Evolutionary conservation across 2,329 filamentous ascomycete genomes (phyloP).

Genomic region (Microcyclospora pomicola): DNA sequence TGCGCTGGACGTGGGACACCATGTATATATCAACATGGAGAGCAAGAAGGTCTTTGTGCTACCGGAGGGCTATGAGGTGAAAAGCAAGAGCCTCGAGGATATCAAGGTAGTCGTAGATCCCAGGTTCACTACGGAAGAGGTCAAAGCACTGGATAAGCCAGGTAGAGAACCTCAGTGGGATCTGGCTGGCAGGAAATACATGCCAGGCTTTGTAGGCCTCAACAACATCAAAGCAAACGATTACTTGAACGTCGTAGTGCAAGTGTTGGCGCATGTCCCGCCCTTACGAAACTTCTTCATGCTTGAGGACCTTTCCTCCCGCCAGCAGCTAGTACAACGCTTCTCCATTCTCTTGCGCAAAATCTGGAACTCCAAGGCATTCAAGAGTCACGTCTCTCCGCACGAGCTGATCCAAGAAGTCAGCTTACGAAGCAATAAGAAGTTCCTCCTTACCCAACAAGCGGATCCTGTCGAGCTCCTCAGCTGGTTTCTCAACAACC

Average conservation of each 20-base stretch:
- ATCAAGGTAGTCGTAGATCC: conserved; percentile 98
- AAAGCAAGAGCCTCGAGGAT: conserved; percentile 85
- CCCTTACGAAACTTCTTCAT: conserved; percentile 87
- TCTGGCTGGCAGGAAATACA: conserved; percentile 69
- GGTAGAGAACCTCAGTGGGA: conserved; percentile 53
- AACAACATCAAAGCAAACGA: conserved; percentile 99
- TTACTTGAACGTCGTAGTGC: conserved; percentile 90
- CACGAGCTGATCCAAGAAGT: conserved; percentile 96
- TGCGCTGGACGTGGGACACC: conserved; percentile 84
- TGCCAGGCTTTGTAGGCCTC: conserved; percentile 92
- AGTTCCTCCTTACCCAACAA: conserved; percentile 78
- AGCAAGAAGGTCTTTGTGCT: conserved; percentile 83
- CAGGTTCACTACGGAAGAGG: conserved; percentile 65
- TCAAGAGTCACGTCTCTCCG: conserved; percentile 91
- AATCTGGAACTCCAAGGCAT: conserved; percentile 93
- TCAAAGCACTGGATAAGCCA: conserved; percentile 58
- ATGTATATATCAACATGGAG: conserved; percentile 97
- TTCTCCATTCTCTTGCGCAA: conserved; percentile 86
- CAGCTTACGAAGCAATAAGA: conserved; percentile 76
- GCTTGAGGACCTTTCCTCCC: conserved; percentile 62
- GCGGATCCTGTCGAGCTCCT: conserved; percentile 94
- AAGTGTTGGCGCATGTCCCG: conserved; percentile 77
- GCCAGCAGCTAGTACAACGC: conserved; percentile 71
- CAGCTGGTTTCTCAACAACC: conserved; percentile 92
- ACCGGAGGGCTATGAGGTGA: conserved; percentile 93